Conservation (phyloP, 2,329 filamentous ascomycete genomes). For the Berkeleyomyces basicola region DNA sequence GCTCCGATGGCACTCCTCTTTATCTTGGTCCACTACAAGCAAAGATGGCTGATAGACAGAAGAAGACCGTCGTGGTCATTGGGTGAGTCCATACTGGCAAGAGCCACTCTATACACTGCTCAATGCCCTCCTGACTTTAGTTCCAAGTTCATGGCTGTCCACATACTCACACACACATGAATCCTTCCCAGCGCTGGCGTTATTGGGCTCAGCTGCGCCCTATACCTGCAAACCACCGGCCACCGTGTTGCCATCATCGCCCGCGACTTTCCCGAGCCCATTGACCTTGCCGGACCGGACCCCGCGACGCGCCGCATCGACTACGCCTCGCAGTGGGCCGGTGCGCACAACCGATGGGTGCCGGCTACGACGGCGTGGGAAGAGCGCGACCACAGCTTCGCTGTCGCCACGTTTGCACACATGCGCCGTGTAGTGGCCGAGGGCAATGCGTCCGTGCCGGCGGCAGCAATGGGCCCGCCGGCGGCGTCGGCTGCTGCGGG, state of each 20-base stretch:
- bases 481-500: constrained; percentile 22
- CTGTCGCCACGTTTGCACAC: constrained; percentile 26
- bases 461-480: too few species aligned
- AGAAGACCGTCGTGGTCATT: not conserved
- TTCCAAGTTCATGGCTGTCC: not conserved
- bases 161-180: not conserved
- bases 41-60: not conserved
- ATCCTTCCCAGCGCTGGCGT: constrained; percentile 30
- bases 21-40: not conserved
- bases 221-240: constrained; percentile 27
- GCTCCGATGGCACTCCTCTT: not conserved
- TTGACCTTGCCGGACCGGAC: constrained; percentile 26
- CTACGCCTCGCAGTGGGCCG: constrained; percentile 41
- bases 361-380: constrained; percentile 21
- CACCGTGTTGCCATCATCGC: constrained; percentile 29
- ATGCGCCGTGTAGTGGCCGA: constrained; percentile 22
- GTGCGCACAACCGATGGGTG: constrained; percentile 38
- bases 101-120: not conserved
- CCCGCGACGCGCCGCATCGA: constrained; percentile 25
- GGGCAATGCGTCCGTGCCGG: constrained; percentile 16
- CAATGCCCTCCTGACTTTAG: not conserved
- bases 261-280: constrained; percentile 30
- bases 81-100: not conserved
- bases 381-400: constrained; percentile 27
- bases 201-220: constrained; percentile 32